These are phyloP conservation scores for Cladosporium oxysporum DNA, from an alignment of 2,329 filamentous ascomycete species.

Conservation along the genomic window DNA sequence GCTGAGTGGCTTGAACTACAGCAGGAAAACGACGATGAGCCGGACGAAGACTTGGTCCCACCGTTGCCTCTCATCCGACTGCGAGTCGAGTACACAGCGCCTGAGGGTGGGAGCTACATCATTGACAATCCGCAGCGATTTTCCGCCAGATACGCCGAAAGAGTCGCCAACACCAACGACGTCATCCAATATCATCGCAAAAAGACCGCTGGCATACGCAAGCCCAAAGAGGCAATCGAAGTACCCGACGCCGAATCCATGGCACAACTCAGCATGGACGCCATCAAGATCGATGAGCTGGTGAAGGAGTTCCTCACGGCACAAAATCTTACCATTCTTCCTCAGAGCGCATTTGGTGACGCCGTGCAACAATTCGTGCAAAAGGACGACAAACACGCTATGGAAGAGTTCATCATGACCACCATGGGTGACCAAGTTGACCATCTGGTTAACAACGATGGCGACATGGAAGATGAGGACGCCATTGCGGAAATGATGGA, in stretches of 20 bases:
- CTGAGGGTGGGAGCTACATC: conserved; percentile 82
- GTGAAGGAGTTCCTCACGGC: conserved; percentile 84
- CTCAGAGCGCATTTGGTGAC: conserved; percentile 88
- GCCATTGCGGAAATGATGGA: conserved; percentile 65
- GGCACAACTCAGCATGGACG: conserved; percentile 62
- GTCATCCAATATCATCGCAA: conserved; percentile 92
- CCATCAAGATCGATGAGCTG: conserved; percentile 82
- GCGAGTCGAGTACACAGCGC: conserved; percentile 85
- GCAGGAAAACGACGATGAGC: conserved; percentile 56
- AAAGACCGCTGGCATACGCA: conserved; percentile 62
- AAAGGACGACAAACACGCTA: conserved; percentile 91
- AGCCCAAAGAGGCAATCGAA: conserved; percentile 54
- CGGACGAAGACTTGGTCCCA: conserved; percentile 58
- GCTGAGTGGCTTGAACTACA: conserved; percentile 77
- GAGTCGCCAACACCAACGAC: conserved; percentile 90
- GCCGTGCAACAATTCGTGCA: conserved; percentile 90
- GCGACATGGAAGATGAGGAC: conserved; percentile 62
- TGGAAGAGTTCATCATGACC: conserved; percentile 57
- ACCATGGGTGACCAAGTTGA: conserved; percentile 47
- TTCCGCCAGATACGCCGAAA: conserved; percentile 86
- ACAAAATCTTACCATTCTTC: conserved; percentile 88
- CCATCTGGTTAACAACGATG: conserved; percentile 54
- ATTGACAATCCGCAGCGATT: conserved; percentile 95
- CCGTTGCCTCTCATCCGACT: conserved; percentile 85
- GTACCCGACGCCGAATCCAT: conserved; percentile 66